Base-by-base conservation (phyloP, 2,329 filamentous ascomycete genomes). In the Fusarium fracticaudum region DNA sequence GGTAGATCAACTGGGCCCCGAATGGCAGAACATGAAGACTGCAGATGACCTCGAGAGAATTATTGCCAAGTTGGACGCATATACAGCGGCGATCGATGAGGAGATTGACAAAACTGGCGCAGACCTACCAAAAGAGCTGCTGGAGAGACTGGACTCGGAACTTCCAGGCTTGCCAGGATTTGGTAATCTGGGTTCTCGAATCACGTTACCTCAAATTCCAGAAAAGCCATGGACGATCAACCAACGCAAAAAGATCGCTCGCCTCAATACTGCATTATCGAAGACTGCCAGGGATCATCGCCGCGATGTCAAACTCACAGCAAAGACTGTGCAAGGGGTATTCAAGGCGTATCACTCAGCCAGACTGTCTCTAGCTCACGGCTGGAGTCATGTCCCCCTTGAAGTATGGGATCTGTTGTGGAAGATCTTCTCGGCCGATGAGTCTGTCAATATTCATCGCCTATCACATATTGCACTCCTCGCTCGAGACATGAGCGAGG, bases 361-460 rank as follows among this genome's bases (percentile, higher is more conserved):
- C 6, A 83, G 87, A 17, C 80, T 81, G 20, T 78, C 81, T 12
- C 81, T 91, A 47, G 81, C 85, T 3, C 81, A 82, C 26, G 79
- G 83, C 15, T 87, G 90, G 82, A 80, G 85, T 41, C 85, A 86
- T 37, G 86, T 95, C n/a, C 88, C 92, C 1, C 78, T 85, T 15
- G 85, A 88, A 22, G 86, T 89, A 9, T 92, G 92, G 89, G 83
- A 88, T n/a, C 79, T 90, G 5, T 80, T 96, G 14, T 96, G 93
- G 92, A 84, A 87, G 37, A 81, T 89, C 5, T 84, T 92, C 48
- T 89, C 90, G 3, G 85, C 86, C 50, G 84, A 87, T 13, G 85
- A 88, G 47, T 79, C 82, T 15, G 71, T 84, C 40, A 87, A 90
- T 79, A 80, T 87, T 50, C 85, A 90, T 72, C 88, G 90, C 37